Evolutionary conservation across 768 basidiomycete species (phyloP), one percentile per base, ranked within the genome.

Genomic region (Ramaria sp.): DNA sequence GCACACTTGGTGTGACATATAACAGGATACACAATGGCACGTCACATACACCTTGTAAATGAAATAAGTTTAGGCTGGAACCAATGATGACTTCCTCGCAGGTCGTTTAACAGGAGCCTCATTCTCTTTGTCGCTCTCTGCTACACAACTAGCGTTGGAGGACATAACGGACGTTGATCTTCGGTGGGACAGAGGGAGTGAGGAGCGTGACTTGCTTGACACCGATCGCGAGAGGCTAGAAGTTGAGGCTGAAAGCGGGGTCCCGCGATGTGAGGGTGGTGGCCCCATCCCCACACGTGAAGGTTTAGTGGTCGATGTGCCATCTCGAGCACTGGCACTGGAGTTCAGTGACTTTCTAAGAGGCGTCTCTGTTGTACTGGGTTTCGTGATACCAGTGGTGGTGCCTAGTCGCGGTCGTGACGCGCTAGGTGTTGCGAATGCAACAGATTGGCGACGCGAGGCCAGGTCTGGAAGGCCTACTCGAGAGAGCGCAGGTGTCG

Each of bases 321-420:
- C n/a, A 18, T 2, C 18, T 13, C 15, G 5, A 34, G 6, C 9
- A 12, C 27, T 20, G 28, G 20, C 10, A 25, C 24, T 12, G 24
- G 27, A 3, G 10, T 32, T 36, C 24, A 41, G 25, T 24, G 25
- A 12, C 7, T 24, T 27, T 20, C 39, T 57, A 2, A 30, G 27
- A 6, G 52, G 56, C 7, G 56, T 55, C n/a, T 52, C 50, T 10
- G 43, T 13, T n/a, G 38, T 39, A 12, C 18, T 48, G 12, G 52
- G 22, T 8, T 52, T 45, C 15, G 72, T 70, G 43, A 69, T 73
- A 43, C 73, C 73, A 12, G 70, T 63, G 55, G 82, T 78, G 9
- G 82, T 82, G 28, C 70, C 73, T 3, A 82, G 84, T 0, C 79
- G 67, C 0, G 82, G 82, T 20, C 82, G 74, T 6, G 72, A 66